Conservation (phyloP, 192 early-diverging fungal genomes). For the Coemansia erecta region DNA sequence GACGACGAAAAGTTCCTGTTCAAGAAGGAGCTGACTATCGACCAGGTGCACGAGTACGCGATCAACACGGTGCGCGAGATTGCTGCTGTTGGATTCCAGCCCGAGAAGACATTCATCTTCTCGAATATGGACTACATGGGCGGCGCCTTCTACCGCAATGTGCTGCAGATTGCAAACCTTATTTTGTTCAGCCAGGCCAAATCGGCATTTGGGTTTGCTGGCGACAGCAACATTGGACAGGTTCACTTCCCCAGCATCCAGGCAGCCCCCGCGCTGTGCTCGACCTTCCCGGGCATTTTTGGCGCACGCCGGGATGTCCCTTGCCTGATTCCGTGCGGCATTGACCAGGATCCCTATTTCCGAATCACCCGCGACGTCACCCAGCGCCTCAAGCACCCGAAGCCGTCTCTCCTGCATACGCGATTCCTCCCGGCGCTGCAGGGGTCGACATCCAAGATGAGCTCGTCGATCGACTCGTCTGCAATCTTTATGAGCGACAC, state of each 20-base stretch:
- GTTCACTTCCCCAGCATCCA: constrained; percentile 93
- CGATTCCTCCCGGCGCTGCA: constrained; percentile 95
- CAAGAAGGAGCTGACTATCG: constrained; percentile 82
- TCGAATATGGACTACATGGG: constrained; percentile 89
- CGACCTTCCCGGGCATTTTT: constrained; percentile 95
- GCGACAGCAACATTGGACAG: constrained; percentile 87
- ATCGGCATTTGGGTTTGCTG: constrained; percentile 89
- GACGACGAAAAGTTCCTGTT: constrained; percentile 99
- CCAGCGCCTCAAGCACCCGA: constrained; percentile 88
- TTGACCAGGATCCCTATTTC: constrained; percentile 99
- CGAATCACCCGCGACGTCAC: constrained; percentile 94
- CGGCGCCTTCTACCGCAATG: constrained; percentile 91
- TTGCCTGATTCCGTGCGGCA: constrained; percentile 95
- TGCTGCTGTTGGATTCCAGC: constrained; percentile 91
- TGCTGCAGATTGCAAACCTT: constrained; percentile 80
- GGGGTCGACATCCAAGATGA: constrained; percentile 93
- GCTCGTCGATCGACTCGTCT: constrained; percentile 80
- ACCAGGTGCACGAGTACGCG: constrained; percentile 72
- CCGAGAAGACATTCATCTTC: constrained; percentile 96
- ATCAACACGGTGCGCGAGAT: constrained; percentile 88
- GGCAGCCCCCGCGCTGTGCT: constrained; percentile 93
- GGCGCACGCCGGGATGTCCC: constrained; percentile 87
- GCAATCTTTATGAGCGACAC: constrained; percentile 95
- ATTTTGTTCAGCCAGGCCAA: constrained; percentile 83
- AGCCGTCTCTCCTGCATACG: constrained; percentile 89